Evolutionary conservation across 192 early-diverging fungal genomes (phyloP), one percentile per base, ranked within the genome.

Genomic region (Fimicolochytrium jonesii): DNA sequence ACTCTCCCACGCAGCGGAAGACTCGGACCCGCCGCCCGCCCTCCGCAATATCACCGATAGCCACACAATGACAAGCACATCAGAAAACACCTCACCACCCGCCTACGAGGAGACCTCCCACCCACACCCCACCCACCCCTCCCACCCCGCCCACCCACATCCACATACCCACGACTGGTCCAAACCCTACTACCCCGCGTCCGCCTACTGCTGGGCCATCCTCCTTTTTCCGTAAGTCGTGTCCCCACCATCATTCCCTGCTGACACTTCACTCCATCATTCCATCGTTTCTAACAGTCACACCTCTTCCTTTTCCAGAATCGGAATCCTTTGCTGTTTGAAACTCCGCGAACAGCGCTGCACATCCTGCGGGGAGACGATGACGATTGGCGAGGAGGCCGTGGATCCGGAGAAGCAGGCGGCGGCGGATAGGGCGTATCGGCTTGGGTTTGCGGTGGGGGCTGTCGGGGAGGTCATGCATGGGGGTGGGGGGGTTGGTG

Each of bases 391-490:
- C 0, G 50, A 64, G 30, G 25, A 20, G 7, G 62, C 53, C 15
- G 51, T 55, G 43, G 64, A 66, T 34, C 64, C 64, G n/a, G 48
- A 42, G 2, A 57, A 57, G 52, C 18, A 47, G 34, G 53, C 64
- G 1, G 42, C 7, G 26, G 53, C 31, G 41, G 64, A 66, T 13
- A 23, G 36, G 29, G 64, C 64, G 31, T 66, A 66, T 34, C 64
- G 64, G 11, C 55, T 66, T 4, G 64, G 64, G 6, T 66, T 66
- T 39, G 64, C 64, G 13, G 44, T 56, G 3, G 64, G 64, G 7
- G 64, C 64, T 0, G 45, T 57, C 9, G 43, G 43, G n/a, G n/a
- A n/a, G n/a, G n/a, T n/a, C n/a, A n/a, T n/a, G n/a, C n/a, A n/a
- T n/a, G n/a, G n/a, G n/a, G n/a, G n/a, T n/a, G n/a, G n/a, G n/a